Conservation (phyloP, 352 stramenopile species). For the Phytophthora foliorum region DNA sequence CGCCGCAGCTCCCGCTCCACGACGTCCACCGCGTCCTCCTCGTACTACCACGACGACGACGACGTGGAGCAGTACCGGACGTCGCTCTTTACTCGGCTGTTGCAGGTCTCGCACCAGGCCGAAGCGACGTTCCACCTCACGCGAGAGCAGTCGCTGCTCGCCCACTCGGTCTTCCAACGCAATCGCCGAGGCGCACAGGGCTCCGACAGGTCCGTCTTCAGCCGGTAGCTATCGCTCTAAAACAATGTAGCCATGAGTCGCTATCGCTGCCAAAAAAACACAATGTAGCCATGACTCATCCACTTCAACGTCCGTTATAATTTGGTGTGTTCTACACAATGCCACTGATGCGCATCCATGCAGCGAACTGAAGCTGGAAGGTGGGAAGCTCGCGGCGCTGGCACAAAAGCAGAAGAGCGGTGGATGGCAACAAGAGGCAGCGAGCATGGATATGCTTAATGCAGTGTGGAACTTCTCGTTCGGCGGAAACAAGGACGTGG, state of each 20-base stretch:
- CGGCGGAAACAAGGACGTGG: constrained; percentile 41
- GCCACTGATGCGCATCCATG: background rate
- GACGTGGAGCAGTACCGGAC: constrained; percentile 42
- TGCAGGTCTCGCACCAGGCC: constrained; percentile 48
- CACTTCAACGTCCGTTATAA: background rate
- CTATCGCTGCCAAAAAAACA: too few species aligned
- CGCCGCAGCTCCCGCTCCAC: constrained; percentile 40
- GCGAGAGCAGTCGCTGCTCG: constrained; percentile 46
- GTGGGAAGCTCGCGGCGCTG: background rate
- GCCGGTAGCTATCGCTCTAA: constrained; percentile 10
- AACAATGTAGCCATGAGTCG: constrained; percentile 12
- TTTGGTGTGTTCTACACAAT: background rate
- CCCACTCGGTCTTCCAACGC: constrained; percentile 39
- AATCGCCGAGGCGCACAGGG: constrained; percentile 23
- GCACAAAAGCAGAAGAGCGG: background rate
- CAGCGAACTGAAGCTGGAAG: background rate
- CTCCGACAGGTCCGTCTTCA: constrained; percentile 26
- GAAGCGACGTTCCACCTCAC: constrained; percentile 58
- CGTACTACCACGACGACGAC: constrained; percentile 35
- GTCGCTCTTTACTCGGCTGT: constrained; percentile 49
- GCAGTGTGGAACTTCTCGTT: constrained; percentile 56
- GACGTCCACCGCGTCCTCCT: constrained; percentile 43
- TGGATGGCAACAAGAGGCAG: background rate
- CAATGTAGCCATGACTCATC: background rate
- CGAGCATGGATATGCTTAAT: constrained; percentile 57